Base-by-base conservation (phyloP, 2,329 filamentous ascomycete species). In the Pseudogymnoascus sp. region DNA sequence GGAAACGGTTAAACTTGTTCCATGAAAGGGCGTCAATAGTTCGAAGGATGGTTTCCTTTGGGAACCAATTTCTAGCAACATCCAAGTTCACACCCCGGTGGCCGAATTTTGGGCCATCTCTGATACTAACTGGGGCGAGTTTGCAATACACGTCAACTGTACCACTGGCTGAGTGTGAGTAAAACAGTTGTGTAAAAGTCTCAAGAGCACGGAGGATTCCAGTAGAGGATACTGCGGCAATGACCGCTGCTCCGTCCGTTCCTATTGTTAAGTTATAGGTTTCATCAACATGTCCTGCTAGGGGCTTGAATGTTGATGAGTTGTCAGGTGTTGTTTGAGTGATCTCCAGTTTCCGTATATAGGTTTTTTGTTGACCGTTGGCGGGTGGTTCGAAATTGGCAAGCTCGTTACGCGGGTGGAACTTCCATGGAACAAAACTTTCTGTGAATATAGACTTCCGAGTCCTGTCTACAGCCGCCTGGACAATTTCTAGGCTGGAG, bases 61-160 rank as follows among this genome's bases (percentile, higher is more conserved):
- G 80, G 74, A 87, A 90, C 76, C 82, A 95, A 71, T 86, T 87
- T 64, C 92, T 82, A 2, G 89, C 82, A 44, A 91, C 85, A 71
- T 96, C 92, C 69, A 96, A 78, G 69, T 95, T 87, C 62, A 96
- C 75, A 11, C 92, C 91, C 50, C 92, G 87, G 75, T 96, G 89
- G 13, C 81, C 75, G 74, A 90, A 96, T 70, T 83, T 83, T 28
- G 92, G 92, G 62, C 79, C 76, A 74, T 96, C 92, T n/a, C 76
- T 75, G 70, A 96, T 90, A 0, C 77, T 73, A 2, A 96, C 81
- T 0, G 92, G 92, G 1, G 87, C 89, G 38, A 84, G 76, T 0
- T 81, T 82, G 1, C 88, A 91, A 77, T 96, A 96, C 1, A 80
- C 74, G 9, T 78, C 82, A 4, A 78, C 70, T 5, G 74, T 74